These are phyloP conservation scores for Phlyctochytrium bullatum DNA, from an alignment of 192 early-diverging fungal species.

Conservation along the genomic window DNA sequence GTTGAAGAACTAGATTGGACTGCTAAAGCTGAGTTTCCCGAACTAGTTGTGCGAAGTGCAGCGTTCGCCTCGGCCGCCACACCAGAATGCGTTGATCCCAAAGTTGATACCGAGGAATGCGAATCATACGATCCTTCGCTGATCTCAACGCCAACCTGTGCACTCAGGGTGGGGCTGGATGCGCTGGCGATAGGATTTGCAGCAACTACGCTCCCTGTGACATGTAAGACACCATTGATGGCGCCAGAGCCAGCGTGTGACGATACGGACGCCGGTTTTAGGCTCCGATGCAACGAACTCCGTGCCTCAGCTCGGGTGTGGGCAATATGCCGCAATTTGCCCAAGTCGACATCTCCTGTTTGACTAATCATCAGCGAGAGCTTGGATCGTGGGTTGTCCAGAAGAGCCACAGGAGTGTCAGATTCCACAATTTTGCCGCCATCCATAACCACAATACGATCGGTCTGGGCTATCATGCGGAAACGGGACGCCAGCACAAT, in stretches of 20 bases:
- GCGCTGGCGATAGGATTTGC: neutral
- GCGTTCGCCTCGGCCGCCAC: neutral
- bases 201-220: neutral
- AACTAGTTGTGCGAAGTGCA: neutral
- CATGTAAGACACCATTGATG: too few relatives aligned
- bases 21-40: neutral
- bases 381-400: slow-evolving; percentile 36
- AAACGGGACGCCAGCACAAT: slow-evolving; percentile 49
- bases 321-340: slow-evolving; percentile 12
- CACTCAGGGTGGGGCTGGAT: neutral
- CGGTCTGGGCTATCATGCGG: slow-evolving; percentile 48
- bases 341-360: slow-evolving; percentile 29
- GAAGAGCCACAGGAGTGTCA: slow-evolving; percentile 43
- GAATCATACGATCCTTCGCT: neutral
- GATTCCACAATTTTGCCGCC: slow-evolving; percentile 50
- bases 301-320: slow-evolving; percentile 14
- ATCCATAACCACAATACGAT: slow-evolving; percentile 53
- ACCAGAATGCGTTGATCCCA: neutral
- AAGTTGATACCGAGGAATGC: slow-evolving; percentile 1
- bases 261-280: neutral
- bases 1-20: neutral
- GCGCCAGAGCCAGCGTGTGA: neutral
- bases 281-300: neutral
- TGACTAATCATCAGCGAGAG: slow-evolving; percentile 28
- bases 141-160: neutral